These are phyloP conservation scores for Hymenoscyphus fructigenus DNA, from an alignment of 2,329 filamentous ascomycete genomes.

Conservation along the genomic window DNA sequence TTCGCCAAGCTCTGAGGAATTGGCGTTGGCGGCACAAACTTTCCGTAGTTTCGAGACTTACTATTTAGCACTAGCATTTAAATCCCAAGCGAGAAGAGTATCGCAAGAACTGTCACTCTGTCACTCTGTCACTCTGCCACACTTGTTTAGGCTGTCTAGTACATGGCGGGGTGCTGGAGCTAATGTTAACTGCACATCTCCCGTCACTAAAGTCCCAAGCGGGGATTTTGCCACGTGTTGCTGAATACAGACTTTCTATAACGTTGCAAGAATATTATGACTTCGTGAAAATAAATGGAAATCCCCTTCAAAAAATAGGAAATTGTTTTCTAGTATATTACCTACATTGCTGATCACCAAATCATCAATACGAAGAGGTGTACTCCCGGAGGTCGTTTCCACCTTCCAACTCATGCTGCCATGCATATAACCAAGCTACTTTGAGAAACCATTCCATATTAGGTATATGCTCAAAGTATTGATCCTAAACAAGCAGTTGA, in stretches of 20 bases:
- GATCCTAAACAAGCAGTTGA: background rate
- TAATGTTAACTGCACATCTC: background rate
- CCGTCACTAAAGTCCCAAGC: background rate
- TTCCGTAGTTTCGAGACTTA: background rate
- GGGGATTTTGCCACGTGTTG: background rate
- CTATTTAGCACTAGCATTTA: background rate
- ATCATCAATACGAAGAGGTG: too few species aligned
- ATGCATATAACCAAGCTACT: background rate
- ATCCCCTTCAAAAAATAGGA: too few species aligned
- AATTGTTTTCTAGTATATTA: background rate
- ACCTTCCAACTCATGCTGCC: background rate
- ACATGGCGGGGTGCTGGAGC: background rate
- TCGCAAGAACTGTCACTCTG: background rate
- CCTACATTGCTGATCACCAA: too few species aligned
- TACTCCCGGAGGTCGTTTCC: background rate
- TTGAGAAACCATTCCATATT: background rate
- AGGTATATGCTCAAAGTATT: background rate
- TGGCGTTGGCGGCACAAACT: background rate
- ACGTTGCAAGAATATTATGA: background rate
- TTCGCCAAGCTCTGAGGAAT: background rate
- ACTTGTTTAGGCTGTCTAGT: background rate
- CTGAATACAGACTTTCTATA: background rate
- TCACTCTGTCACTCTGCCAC: background rate
- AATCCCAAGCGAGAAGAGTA: background rate
- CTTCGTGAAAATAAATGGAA: too few species aligned